These are phyloP conservation scores for Alternaria triticina DNA, from an alignment of 2,329 filamentous ascomycete genomes.

Conservation along the genomic window DNA sequence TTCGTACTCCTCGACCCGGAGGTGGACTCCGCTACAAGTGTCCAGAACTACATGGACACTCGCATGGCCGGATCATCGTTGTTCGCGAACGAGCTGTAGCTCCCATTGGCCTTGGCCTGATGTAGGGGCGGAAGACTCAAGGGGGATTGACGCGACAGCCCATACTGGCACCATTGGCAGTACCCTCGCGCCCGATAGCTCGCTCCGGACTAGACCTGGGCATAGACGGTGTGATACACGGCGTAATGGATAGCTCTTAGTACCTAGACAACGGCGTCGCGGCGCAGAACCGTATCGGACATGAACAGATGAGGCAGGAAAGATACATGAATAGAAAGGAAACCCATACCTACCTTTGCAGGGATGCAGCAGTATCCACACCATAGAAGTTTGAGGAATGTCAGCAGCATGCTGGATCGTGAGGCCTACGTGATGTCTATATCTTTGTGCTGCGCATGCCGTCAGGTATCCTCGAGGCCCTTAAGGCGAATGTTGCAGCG, in stretches of 20 bases:
- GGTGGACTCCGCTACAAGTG: no score
- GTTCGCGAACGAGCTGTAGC: no score
- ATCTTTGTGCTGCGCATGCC: not conserved
- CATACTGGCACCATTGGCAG: not conserved
- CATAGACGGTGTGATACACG: not conserved
- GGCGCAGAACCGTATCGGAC: not conserved
- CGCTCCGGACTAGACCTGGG: not conserved
- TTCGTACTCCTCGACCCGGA: not conserved
- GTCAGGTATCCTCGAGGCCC: not conserved
- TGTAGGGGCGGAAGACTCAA: not conserved
- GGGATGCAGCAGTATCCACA: not conserved
- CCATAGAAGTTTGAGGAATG: not conserved
- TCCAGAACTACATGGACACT: no score
- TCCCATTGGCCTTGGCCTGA: no score
- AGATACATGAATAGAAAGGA: not conserved
- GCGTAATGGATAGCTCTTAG: not conserved
- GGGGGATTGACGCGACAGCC: not conserved
- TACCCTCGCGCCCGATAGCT: not conserved
- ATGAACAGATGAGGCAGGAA: not conserved
- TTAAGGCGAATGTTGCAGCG: not conserved
- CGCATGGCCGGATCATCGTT: no score
- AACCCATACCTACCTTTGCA: not conserved
- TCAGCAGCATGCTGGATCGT: not conserved
- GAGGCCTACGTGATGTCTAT: not conserved
- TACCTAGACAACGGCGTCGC: not conserved